Evolutionary conservation across 225 moss, liverwort and hornwort genomes (phyloP).

Genomic region (Marchantia paleacea): DNA sequence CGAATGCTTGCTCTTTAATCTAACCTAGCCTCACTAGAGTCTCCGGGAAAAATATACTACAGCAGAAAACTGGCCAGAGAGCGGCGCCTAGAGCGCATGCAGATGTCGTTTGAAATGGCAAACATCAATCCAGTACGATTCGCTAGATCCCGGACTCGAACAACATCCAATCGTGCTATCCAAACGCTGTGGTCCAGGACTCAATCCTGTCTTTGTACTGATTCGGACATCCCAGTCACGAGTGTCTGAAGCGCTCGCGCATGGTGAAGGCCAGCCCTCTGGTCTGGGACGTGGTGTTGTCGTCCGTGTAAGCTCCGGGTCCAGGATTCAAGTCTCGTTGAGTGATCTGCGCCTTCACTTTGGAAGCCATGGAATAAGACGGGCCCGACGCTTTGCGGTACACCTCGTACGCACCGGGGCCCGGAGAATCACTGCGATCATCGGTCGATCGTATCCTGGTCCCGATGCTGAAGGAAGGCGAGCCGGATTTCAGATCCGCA

Average conservation of each 20-base stretch:
- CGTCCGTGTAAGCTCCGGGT: slow-evolving; percentile 40
- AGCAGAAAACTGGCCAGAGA: too few species aligned
- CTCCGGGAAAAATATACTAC: too few species aligned
- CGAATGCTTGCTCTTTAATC: too few species aligned
- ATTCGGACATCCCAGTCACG: too few species aligned
- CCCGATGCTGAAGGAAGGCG: slow-evolving; percentile 37
- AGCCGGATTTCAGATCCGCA: slow-evolving; percentile 25
- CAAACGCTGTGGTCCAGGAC: too few species aligned
- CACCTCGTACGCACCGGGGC: slow-evolving; percentile 42
- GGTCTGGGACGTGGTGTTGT: slow-evolving; percentile 23
- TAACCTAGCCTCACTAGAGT: too few species aligned
- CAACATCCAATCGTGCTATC: too few species aligned
- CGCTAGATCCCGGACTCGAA: too few species aligned
- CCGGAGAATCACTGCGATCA: slow-evolving; percentile 25
- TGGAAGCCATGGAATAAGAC: slow-evolving; percentile 40
- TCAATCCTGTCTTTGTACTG: too few species aligned
- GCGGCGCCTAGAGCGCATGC: too few species aligned
- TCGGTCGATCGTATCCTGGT: slow-evolving; percentile 4
- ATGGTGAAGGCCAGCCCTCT: slow-evolving; percentile 40
- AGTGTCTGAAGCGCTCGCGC: slow-evolving; percentile 30
- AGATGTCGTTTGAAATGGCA: too few species aligned
- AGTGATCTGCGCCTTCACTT: slow-evolving; percentile 22
- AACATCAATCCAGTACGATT: too few species aligned
- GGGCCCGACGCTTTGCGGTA: slow-evolving; percentile 28
- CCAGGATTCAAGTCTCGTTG: slow-evolving; percentile 46